Evolutionary conservation across 208 protist species (phyloP).

Genomic region (Phytomonas sp.): DNA sequence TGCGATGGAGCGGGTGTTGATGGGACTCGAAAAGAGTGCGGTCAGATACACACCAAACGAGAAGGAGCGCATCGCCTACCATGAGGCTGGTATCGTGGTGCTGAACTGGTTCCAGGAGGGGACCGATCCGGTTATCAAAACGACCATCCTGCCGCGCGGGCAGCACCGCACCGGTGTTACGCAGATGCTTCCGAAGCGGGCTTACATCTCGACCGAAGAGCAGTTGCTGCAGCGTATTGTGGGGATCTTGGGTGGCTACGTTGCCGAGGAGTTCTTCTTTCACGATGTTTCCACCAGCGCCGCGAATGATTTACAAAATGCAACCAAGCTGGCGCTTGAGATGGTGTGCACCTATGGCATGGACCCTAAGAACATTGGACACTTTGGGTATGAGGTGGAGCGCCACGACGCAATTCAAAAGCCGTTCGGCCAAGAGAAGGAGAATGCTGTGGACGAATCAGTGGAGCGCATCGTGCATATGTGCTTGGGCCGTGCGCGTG

Average conservation of each 20-base stretch:
- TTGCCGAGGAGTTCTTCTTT: slow-evolving; percentile 94
- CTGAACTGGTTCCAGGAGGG: slow-evolving; percentile 87
- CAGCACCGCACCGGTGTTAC: slow-evolving; percentile 66
- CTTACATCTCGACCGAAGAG: slow-evolving; percentile 75
- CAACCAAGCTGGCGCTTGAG: slow-evolving; percentile 76
- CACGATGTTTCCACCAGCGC: slow-evolving; percentile 86
- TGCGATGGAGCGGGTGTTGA: slow-evolving; percentile 93
- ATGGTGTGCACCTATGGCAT: slow-evolving; percentile 87
- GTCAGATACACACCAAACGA: slow-evolving; percentile 62
- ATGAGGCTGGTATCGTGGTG: slow-evolving; percentile 91
- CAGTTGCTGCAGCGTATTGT: slow-evolving; percentile 54
- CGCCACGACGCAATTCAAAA: slow-evolving; percentile 75
- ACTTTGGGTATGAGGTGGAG: slow-evolving; percentile 75
- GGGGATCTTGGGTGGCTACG: slow-evolving; percentile 86
- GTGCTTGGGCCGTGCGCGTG: slow-evolving; percentile 57
- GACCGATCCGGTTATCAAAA: slow-evolving; percentile 91
- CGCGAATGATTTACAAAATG: slow-evolving; percentile 80
- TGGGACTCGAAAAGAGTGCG: slow-evolving; percentile 93
- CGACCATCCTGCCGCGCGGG: slow-evolving; percentile 73
- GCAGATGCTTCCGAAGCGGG: slow-evolving; percentile 71
- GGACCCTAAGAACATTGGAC: slow-evolving; percentile 65
- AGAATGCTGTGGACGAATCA: slow-evolving; percentile 88
- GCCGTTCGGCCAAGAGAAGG: slow-evolving; percentile 92
- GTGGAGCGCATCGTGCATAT: slow-evolving; percentile 69
- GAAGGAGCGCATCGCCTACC: slow-evolving; percentile 85